Base-by-base conservation (phyloP, 257 asterid genomes). In the Haberlea rhodopensis region DNA sequence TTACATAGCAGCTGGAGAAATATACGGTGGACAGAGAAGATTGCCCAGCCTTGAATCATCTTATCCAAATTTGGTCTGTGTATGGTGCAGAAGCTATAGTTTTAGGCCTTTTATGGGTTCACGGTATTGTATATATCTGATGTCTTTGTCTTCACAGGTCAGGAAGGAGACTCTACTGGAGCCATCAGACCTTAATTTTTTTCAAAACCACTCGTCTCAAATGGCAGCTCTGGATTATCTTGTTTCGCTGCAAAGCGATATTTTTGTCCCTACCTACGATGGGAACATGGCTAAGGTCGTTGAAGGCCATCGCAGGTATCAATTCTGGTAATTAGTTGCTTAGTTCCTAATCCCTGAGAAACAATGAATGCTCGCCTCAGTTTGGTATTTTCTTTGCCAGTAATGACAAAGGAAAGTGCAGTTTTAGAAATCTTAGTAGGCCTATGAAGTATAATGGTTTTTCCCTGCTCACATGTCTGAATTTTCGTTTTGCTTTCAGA, bases 281-380 rank as follows among this genome's bases (percentile, higher is more conserved):
- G 99, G 99, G 52, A 94, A 94, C 75, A 94, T 94, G 99, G 99
- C 99, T 61, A 94, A 87, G 85, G 97, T 94, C 57, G 99, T 94
- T 55, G 99, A 90, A 88, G 99, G 99, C 21, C 97, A 90, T 76
- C 95, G 97, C 73, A 90, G 99, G 99, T 87, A 81, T 51, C 66
- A 53, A 31, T 32, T 40, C 28, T 57, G 0, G 60, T 11, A n/a
- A 48, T 24, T 52, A 13, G 31, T 57, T 7, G 3, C 29, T 18
- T 13, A 5, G 34, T 43, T 53, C 55, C 63, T 13, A 0, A 37
- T 37, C 10, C n/a, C 0, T 3, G 48, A 37, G n/a, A 10, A 37
- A 18, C 48, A 2, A 37, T 3, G 48, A 37, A 3, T 37, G 10
- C 48, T 37, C 3, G 48, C 51, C 19, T 43, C 8, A 37, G 18